These are phyloP conservation scores for Rhododendron molle DNA, from an alignment of 148 eudicot species.

Conservation along the genomic window DNA sequence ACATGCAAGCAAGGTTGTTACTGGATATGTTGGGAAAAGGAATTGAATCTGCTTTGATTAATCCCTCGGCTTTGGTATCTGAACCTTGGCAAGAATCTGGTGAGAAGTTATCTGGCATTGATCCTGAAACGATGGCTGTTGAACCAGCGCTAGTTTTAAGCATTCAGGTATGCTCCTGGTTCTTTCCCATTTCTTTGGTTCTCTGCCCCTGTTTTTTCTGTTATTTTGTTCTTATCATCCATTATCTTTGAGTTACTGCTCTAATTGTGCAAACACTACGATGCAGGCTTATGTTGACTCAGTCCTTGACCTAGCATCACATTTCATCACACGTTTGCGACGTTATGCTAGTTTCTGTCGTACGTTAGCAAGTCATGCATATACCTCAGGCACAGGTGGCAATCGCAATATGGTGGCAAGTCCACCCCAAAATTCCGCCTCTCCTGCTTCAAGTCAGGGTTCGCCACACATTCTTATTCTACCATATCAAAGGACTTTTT, in stretches of 20 bases:
- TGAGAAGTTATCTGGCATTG: conserved; percentile 62
- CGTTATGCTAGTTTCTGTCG: conserved; percentile 99
- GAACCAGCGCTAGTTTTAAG: conserved; percentile 71
- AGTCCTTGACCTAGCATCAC: conserved; percentile 92
- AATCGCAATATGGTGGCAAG: conserved; percentile 84
- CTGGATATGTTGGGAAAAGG: conserved; percentile 98
- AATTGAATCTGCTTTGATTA: conserved; percentile 84
- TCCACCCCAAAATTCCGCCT: conserved; percentile 76
- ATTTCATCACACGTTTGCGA: conserved; percentile 92
- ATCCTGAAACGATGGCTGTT: conserved; percentile 92
- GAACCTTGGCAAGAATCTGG: conserved; percentile 96
- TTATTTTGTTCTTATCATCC: not conserved
- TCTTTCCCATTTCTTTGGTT: not conserved
- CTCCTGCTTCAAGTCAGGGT: conserved; percentile 71
- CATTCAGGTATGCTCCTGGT: conserved; percentile 64
- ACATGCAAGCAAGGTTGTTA: conserved; percentile 97
- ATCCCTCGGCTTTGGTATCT: conserved; percentile 78
- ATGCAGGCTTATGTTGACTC: conserved; percentile 98
- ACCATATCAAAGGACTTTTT: not conserved
- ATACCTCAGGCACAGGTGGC: conserved; percentile 80
- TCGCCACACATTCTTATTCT: not conserved
- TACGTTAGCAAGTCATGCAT: conserved; percentile 92
- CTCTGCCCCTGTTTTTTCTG: not conserved
- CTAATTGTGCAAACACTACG: conserved; percentile 7
- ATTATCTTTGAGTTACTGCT: not conserved